A percentile compares a stretch with the other conserved stretches of the same genome.
Conservation (phyloP, 2,329 filamentous ascomycete genomes). For the Calonectria henricotiae region DNA sequence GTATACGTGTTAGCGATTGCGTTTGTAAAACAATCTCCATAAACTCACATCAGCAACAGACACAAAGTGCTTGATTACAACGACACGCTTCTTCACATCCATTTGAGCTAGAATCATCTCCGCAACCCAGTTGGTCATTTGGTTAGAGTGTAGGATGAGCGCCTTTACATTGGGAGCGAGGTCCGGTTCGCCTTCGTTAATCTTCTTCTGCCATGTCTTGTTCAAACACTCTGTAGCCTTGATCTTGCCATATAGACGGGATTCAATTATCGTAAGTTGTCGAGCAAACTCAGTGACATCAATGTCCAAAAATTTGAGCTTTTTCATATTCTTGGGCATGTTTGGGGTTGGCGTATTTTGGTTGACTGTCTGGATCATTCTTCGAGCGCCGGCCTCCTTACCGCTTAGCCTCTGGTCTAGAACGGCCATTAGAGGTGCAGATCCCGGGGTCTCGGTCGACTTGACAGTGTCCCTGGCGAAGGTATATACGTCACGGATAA, state of each 20-base stretch:
- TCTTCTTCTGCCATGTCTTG: slow-evolving; percentile 99
- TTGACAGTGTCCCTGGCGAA: slow-evolving; percentile 95
- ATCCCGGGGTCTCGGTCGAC: slow-evolving; percentile 93
- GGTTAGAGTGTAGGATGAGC: slow-evolving; percentile 96
- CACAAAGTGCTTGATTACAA: slow-evolving; percentile 99
- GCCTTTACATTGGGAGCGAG: slow-evolving; percentile 96
- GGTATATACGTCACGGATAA: slow-evolving; percentile 90
- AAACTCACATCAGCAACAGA: slow-evolving; percentile 90
- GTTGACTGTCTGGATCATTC: slow-evolving; percentile 89
- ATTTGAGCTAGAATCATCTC: slow-evolving; percentile 98
- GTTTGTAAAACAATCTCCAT: not conserved
- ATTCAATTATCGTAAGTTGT: slow-evolving; percentile 97
- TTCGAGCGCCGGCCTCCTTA: slow-evolving; percentile 88
- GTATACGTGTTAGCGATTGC: slow-evolving; percentile 39
- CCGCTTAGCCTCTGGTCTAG: slow-evolving; percentile 91
- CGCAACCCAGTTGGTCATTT: slow-evolving; percentile 99
- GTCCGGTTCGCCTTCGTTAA: slow-evolving; percentile 84
- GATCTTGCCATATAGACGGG: slow-evolving; percentile 94
- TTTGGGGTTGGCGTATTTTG: slow-evolving; percentile 89
- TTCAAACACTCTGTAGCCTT: slow-evolving; percentile 96
- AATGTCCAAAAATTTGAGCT: slow-evolving; percentile 98
- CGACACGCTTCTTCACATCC: slow-evolving; percentile 95
- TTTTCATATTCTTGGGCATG: slow-evolving; percentile 99
- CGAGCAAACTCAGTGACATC: slow-evolving; percentile 97
- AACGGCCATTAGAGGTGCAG: slow-evolving; percentile 85